A percentile compares a stretch with the other conserved stretches of the same genome.
These are phyloP conservation scores for Triticum monococcum DNA, from an alignment of 176 grass and related monocot genomes.

Conservation along the genomic window DNA sequence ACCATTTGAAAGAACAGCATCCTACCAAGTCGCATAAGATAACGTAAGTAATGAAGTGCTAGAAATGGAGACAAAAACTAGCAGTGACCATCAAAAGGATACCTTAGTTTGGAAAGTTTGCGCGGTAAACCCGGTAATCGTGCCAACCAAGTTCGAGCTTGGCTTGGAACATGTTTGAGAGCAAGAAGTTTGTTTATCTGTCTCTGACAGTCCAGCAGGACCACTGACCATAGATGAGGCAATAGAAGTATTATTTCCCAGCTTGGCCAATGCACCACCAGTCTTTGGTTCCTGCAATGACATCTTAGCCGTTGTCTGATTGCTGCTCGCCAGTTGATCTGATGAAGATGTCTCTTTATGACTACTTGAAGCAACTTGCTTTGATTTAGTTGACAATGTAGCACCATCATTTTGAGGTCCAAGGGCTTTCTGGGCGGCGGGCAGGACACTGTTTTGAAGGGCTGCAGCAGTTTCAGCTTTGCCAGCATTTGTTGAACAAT, in stretches of 20 bases:
- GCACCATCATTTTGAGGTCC: not conserved
- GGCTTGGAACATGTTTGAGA: conserved; percentile 25
- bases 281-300: conserved; percentile 4
- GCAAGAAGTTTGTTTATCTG: conserved; percentile 12
- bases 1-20: conserved; percentile 28
- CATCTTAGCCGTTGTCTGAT: conserved; percentile 16
- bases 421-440: conserved; percentile 11
- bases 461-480: conserved; percentile 28
- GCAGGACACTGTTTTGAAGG: not conserved
- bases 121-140: not conserved
- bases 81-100: not conserved
- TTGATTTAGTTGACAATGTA: conserved; percentile 23
- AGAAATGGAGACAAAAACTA: not conserved
- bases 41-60: not conserved
- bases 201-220: not conserved
- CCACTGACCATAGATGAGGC: not conserved
- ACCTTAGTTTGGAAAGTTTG: conserved; percentile 26
- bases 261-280: not conserved
- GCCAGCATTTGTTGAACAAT: conserved; percentile 22
- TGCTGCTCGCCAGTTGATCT: conserved; percentile 6
- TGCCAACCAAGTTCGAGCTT: not conserved
- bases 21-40: conserved; percentile 24
- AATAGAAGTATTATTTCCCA: not conserved
- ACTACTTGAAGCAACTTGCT: not conserved
- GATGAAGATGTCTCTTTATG: not conserved